Evolutionary conservation across 1,139 yeast species (phyloP).

Genomic region (Yamadazyma diospyri): DNA sequence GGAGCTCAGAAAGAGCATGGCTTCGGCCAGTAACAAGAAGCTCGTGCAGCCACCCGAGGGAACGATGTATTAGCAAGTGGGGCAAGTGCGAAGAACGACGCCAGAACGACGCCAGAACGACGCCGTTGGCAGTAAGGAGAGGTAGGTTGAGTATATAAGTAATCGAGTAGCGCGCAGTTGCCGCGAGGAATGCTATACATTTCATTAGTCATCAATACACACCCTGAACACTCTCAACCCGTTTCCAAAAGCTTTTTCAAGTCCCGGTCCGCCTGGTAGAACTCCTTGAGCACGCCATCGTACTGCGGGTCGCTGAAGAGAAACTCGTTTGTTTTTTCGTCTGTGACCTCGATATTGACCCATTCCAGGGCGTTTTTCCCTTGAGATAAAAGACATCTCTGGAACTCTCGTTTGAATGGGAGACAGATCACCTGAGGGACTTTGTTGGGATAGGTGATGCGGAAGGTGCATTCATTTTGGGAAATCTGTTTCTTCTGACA

Average conservation of each 20-base stretch:
- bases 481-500: conserved; percentile 44
- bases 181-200: no score
- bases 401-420: conserved; percentile 53
- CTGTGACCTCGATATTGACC: conserved; percentile 46
- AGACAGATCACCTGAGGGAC: conserved; percentile 44
- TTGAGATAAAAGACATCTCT: conserved; percentile 35
- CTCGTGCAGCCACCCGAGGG: conserved; percentile 93
- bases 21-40: conserved; percentile 75
- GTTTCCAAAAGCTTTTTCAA: conserved; percentile 31
- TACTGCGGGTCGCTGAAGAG: conserved; percentile 23
- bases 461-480: conserved; percentile 50
- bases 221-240: no score
- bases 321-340: conserved; percentile 31
- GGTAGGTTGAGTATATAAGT: no score
- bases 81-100: no score
- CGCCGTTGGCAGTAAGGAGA: no score
- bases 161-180: no score
- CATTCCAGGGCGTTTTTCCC: conserved; percentile 15
- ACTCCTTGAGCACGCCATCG: conserved; percentile 29
- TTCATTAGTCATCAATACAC: conserved; percentile 1
- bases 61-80: conserved; percentile 41
- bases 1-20: conserved; percentile 85
- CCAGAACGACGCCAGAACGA: no score
- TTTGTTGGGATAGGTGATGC: conserved; percentile 22
- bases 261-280: conserved; percentile 37